Base-by-base conservation (phyloP, 2,329 filamentous ascomycete genomes). In the Didymella lethalis region DNA sequence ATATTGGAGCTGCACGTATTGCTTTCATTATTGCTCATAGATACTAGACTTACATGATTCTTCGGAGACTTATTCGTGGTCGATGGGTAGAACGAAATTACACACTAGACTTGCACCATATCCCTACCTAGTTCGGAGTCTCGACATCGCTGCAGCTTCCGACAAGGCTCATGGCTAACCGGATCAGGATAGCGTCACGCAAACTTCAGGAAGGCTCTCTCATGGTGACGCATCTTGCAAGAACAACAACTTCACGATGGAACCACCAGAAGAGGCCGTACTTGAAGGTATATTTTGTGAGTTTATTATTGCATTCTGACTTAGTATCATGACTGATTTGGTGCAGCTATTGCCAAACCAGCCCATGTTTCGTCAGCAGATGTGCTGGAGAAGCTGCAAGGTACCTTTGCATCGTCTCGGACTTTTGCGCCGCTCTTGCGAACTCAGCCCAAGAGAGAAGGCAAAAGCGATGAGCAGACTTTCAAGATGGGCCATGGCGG, bases 401-500 rank as follows among this genome's bases (percentile, higher is more conserved):
- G 55, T 18, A 49, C 61, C 7, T 71, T 71, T 36, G 67, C 65
- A 1, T 5, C 57, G 5, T 71, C 66, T 16, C 45, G 29, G 25
- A 63, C 55, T 7, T 70, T 71, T 40, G 61, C 62, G 12, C 57
- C 67, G 23, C 54, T 71, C 2, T 46, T 61, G 16, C 43, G 36
- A 5, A 43, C 46, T 5, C 69, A 71, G 10, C 69, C 69, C 2
- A 63, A 65, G 34, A 54, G 69, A 12, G 61, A 64, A 3, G 69
- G 64, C 38, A 68, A 71, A 57, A 54, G 51, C 11, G 55, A 64
- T 32, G 63, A 64, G 12, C 64, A 67, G 18, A 63, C 65, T 14
- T 74, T 75, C 55, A 68, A 63, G 23, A 62, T 75, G 45, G 72
- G 72, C 3, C 72, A 75, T 36, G 72, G 71, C 32, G 72, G 72